Evolutionary conservation across 2,329 filamentous ascomycete species (phyloP).

Genomic region (Thielaviopsis populi): DNA sequence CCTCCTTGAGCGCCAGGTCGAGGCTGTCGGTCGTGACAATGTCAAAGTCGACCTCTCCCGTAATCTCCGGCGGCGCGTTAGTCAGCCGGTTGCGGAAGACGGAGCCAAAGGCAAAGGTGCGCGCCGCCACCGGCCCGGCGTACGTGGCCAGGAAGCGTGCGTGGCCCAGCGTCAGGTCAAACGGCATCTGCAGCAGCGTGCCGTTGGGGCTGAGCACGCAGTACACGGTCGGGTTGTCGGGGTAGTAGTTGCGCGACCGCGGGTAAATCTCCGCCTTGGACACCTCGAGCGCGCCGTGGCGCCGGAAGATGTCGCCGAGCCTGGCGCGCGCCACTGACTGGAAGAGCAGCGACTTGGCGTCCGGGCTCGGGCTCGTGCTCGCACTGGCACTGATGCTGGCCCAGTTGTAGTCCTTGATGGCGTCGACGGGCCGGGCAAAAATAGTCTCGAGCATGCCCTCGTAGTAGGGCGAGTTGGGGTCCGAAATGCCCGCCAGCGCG

Average conservation of each 20-base stretch:
- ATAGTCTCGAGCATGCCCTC: constrained; percentile 76
- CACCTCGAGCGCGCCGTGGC: constrained; percentile 76
- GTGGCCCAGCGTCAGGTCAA: constrained; percentile 78
- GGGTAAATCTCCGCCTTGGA: constrained; percentile 66
- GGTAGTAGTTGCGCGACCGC: constrained; percentile 59
- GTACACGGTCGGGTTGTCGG: constrained; percentile 45
- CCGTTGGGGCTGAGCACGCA: constrained; percentile 70
- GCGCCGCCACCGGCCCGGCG: constrained; percentile 44
- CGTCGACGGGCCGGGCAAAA: constrained; percentile 60
- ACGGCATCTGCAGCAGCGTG: constrained; percentile 84
- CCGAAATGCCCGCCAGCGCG: constrained; percentile 64
- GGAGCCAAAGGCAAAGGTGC: constrained; percentile 73
- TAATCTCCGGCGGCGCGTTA: constrained; percentile 66
- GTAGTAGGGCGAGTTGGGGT: constrained; percentile 76
- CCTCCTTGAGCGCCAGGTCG: constrained; percentile 78
- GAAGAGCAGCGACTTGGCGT: constrained; percentile 44
- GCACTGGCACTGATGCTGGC: constrained; percentile 48
- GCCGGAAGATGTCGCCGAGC: constrained; percentile 63
- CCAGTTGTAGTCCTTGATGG: constrained; percentile 69
- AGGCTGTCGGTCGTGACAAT: constrained; percentile 72
- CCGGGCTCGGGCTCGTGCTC: constrained; percentile 39
- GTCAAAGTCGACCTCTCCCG: constrained; percentile 90
- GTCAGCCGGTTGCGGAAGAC: constrained; percentile 70
- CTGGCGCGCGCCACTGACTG: constrained; percentile 60
- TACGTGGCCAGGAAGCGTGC: constrained; percentile 69